Base-by-base conservation (phyloP, 192 early-diverging fungal genomes). In the Podila verticillata region DNA sequence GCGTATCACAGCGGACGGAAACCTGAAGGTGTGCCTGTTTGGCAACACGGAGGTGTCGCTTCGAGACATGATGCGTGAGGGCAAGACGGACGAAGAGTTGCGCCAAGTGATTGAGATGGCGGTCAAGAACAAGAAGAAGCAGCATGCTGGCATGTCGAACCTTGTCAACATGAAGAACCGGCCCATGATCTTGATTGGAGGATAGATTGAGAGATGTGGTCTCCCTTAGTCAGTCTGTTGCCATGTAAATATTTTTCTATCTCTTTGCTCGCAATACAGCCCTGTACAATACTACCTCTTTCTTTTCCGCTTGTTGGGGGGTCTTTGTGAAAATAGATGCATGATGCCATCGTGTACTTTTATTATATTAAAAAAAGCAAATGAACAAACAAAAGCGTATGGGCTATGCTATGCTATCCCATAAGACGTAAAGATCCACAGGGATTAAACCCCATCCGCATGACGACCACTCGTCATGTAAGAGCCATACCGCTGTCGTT, bases 101-200 rank as follows among this genome's bases (percentile, higher is more conserved):
- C 65, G 94, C 6, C 72, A 89, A 9, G 84, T 93, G 10, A 95
- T 97, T 59, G 85, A 87, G 63, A 82, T 84, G 39, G 96, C 97
- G 28, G 93, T 96, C 65, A 90, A 89, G 72, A 89, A 94, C 57
- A 99, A 99, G 81, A 95, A 94, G 85, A 89, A 92, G 66, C 93
- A 94, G 60, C 97, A 99, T 83, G 96, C 97, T n/a, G 97, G 96
- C 61, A 91, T 97, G 89, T 89, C 91, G 63, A 91, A 93, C 57
- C 84, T 99, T 32, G 90, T 93, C 20, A 84, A 89, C 48, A 84
- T 91, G 83, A 94, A 94, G 29, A 99, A 97, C 81, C 84, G 96
- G 26, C 96, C 97, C 24, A 99, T 99, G 97, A 95, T 96, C 54
- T 82, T 94, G 19, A 99, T 99, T 83, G 96, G 96, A 22, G 97